Percentiles rank a stretch among this genome's conserved stretches.
Evolutionary conservation across 1,284 basidiomycete genomes (phyloP).

Genomic region (Fomitopsis pinicola): DNA sequence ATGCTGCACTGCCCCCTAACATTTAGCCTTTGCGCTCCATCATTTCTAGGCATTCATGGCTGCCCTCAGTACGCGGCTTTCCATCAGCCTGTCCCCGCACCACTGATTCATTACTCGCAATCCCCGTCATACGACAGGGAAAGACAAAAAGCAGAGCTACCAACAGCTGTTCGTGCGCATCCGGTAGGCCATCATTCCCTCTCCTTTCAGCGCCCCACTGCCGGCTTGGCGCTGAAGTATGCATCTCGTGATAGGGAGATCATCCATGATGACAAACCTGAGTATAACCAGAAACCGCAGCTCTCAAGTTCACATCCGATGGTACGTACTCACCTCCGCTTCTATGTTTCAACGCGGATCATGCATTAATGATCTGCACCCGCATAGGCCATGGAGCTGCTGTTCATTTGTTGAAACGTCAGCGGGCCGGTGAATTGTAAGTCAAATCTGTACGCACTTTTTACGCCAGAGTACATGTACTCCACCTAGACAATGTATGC

Average conservation of each 20-base stretch:
- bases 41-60: conserved; percentile 68
- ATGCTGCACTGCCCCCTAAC: background rate
- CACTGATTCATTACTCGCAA: conserved; percentile 4
- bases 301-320: conserved; percentile 77
- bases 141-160: conserved; percentile 75
- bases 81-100: background rate
- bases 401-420: conserved; percentile 6
- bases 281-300: conserved; percentile 85
- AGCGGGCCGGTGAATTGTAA: background rate
- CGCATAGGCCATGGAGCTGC: background rate
- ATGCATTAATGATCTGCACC: background rate
- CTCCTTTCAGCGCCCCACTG: background rate
- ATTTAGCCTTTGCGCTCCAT: no score
- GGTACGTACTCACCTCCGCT: background rate
- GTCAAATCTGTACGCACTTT: no score
- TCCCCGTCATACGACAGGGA: conserved; percentile 29
- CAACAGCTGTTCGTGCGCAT: conserved; percentile 71
- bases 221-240: background rate
- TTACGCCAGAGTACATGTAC: no score
- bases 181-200: conserved; percentile 34
- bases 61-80: conserved; percentile 43
- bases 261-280: conserved; percentile 37
- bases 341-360: background rate
- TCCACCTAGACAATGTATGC: no score
- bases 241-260: conserved; percentile 37